These are phyloP conservation scores for Nicotiana rustica DNA, from an alignment of 305 asterid species.

Conservation along the genomic window DNA sequence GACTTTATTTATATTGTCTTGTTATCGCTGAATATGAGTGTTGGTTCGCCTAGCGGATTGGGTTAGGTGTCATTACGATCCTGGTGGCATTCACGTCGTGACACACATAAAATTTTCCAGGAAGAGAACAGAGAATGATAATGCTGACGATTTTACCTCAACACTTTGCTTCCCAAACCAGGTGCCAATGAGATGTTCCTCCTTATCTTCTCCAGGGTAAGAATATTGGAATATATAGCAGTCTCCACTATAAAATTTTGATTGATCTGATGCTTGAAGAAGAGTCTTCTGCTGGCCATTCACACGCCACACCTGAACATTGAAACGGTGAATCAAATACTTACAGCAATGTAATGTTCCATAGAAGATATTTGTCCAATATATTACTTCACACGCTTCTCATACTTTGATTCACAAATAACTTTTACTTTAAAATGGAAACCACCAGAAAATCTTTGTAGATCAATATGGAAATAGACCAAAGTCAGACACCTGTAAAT, in stretches of 20 bases:
- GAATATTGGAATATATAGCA: conserved; percentile 92
- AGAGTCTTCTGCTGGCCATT: conserved; percentile 73
- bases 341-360: conserved; percentile 33
- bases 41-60: no score
- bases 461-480: conserved; percentile 23
- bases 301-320: conserved; percentile 90
- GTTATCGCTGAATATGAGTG: no score
- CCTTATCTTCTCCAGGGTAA: conserved; percentile 85
- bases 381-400: conserved; percentile 25
- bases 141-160: conserved; percentile 63
- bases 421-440: conserved; percentile 21
- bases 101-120: background rate
- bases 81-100: background rate
- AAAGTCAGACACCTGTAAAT: conserved; percentile 74
- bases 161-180: conserved; percentile 96
- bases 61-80: no score
- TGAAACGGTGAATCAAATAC: conserved; percentile 38
- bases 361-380: conserved; percentile 11
- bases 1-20: no score
- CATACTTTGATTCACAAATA: background rate
- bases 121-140: conserved; percentile 29
- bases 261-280: conserved; percentile 75
- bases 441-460: conserved; percentile 19
- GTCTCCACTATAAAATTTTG: conserved; percentile 95
- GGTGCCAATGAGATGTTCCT: conserved; percentile 93